A percentile compares a stretch with the other conserved stretches of the same genome.
Evolutionary conservation across 2,329 filamentous ascomycete genomes (phyloP).

Genomic region (Paradendryphiella salina): DNA sequence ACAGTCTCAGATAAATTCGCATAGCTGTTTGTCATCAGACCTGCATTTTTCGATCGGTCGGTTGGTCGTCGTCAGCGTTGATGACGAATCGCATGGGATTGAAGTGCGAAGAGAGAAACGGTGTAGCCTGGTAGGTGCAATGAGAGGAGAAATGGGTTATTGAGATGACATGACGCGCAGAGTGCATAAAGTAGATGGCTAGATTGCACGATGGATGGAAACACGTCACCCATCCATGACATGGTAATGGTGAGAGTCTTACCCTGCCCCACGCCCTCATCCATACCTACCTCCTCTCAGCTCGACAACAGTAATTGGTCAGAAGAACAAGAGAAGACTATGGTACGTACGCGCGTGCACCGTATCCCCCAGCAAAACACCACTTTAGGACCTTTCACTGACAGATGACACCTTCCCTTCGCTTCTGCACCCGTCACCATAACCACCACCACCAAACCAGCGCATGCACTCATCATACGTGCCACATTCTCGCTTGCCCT

Average conservation of each 20-base stretch:
- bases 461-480: not conserved
- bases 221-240: too few relatives aligned
- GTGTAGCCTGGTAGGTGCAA: too few relatives aligned
- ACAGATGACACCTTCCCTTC: not conserved
- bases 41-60: not conserved
- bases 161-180: too few relatives aligned
- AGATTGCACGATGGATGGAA: too few relatives aligned
- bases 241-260: too few relatives aligned
- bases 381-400: not conserved
- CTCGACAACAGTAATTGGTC: not conserved
- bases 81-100: not conserved
- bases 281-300: not conserved
- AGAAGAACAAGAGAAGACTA: not conserved
- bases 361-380: not conserved
- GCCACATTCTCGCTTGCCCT: not conserved
- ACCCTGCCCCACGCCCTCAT: too few relatives aligned
- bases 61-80: not conserved
- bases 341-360: not conserved
- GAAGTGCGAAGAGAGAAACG: not conserved
- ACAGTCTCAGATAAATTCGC: slow-evolving; percentile 3
- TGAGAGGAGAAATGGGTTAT: too few relatives aligned
- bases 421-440: not conserved
- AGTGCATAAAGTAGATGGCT: too few relatives aligned
- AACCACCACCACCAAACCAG: not conserved
- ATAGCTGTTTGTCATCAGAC: slow-evolving; percentile 6